Conservation (phyloP, 2,329 filamentous ascomycete species). For the Colletotrichum lupini region DNA sequence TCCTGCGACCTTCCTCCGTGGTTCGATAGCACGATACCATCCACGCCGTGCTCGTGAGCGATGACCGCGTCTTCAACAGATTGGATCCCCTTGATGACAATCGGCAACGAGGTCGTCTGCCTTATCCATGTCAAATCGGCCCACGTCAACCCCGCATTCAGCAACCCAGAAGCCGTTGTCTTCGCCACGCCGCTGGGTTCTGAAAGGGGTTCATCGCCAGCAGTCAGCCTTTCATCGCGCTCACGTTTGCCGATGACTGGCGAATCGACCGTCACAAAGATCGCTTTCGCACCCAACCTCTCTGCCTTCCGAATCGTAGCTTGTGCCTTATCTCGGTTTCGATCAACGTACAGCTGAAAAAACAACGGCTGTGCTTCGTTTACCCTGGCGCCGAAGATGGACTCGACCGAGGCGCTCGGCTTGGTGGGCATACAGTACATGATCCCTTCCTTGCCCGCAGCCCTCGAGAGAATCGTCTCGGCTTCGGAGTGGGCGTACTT, state of each 20-base stretch:
- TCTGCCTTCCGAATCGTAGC: conserved; percentile 58
- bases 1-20: conserved; percentile 72
- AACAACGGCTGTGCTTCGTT: conserved; percentile 47
- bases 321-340: conserved; percentile 61
- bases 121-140: conserved; percentile 74
- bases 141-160: conserved; percentile 70
- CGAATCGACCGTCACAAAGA: conserved; percentile 69
- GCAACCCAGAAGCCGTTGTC: conserved; percentile 65
- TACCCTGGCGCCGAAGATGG: conserved; percentile 12
- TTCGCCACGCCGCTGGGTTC: conserved; percentile 55
- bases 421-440: conserved; percentile 32
- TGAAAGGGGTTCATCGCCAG: conserved; percentile 54
- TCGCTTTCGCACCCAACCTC: conserved; percentile 57
- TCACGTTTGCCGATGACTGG: conserved; percentile 67
- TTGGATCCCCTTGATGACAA: conserved; percentile 78
- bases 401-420: conserved; percentile 2
- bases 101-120: conserved; percentile 56
- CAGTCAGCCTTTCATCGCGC: conserved; percentile 56
- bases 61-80: conserved; percentile 69
- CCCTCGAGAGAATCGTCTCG: conserved; percentile 49
- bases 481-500: conserved; percentile 71
- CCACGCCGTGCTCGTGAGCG: conserved; percentile 68
- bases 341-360: conserved; percentile 73
- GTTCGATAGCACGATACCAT: conserved; percentile 77
- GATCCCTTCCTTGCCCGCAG: conserved; percentile 25